These are phyloP conservation scores for Fusarium vanettenii DNA, from an alignment of 2,329 filamentous ascomycete genomes.

Conservation along the genomic window DNA sequence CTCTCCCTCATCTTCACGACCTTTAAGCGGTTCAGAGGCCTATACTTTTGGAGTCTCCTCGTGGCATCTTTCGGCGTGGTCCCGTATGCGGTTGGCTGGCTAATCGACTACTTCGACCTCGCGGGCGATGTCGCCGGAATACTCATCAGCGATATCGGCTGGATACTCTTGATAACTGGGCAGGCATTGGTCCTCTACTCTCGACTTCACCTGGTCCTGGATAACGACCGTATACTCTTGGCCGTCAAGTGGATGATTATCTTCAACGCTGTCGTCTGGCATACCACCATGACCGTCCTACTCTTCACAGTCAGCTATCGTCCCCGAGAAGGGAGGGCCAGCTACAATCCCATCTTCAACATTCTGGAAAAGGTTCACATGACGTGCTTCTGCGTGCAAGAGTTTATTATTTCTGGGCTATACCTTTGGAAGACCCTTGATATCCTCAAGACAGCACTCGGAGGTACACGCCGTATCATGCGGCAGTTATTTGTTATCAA, in stretches of 20 bases:
- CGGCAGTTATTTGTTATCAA: constrained; percentile 50
- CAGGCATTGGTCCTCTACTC: constrained; percentile 34
- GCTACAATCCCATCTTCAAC: constrained; percentile 2
- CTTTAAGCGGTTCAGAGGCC: constrained; percentile 20
- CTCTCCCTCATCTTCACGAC: constrained; percentile 31
- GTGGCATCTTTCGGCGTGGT: constrained; percentile 22
- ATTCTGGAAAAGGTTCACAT: constrained; percentile 25
- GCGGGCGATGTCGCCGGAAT: constrained; percentile 10
- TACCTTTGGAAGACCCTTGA: constrained; percentile 29
- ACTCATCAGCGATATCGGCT: constrained; percentile 26
- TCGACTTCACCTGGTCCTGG: constrained; percentile 25
- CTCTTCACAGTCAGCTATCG: constrained; percentile 17
- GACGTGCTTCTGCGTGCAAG: constrained; percentile 26
- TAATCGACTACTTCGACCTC: constrained; percentile 24
- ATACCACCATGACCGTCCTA: constrained; percentile 24
- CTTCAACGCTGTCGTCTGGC: constrained; percentile 25
- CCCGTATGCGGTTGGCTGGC: constrained; percentile 27
- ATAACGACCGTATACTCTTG: constrained; percentile 5
- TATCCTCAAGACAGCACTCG: constrained; percentile 17
- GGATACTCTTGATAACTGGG: constrained; percentile 33
- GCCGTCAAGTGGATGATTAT: constrained; percentile 28
- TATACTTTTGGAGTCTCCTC: constrained; percentile 32
- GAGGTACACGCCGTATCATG: constrained; percentile 25
- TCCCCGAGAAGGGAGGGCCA: not conserved
- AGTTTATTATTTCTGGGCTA: constrained; percentile 30